These are phyloP conservation scores for Arthrobotrys pseudoclavata DNA, from an alignment of 2,329 filamentous ascomycete species.

Conservation along the genomic window DNA sequence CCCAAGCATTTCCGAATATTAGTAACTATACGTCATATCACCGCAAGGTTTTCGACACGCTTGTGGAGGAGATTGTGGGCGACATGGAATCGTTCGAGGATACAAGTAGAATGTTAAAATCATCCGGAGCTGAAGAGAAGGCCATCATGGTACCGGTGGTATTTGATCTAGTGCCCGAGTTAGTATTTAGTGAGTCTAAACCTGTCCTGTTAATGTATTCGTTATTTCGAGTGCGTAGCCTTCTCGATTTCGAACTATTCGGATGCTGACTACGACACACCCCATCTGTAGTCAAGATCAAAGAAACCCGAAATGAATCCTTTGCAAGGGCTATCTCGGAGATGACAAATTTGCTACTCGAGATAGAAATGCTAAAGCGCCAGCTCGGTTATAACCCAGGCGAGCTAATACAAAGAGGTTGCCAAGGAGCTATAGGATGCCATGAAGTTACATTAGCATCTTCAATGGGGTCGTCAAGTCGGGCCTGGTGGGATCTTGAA, in stretches of 20 bases:
- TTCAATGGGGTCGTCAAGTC: not conserved
- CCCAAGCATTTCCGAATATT: slow-evolving; percentile 22
- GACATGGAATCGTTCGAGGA: slow-evolving; percentile 23
- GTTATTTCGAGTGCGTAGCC: too few relatives aligned
- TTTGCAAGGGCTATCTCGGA: slow-evolving; percentile 10
- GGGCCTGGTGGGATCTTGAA: slow-evolving; percentile 28
- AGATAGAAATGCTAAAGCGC: slow-evolving; percentile 25
- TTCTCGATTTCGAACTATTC: too few relatives aligned
- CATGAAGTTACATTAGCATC: slow-evolving; percentile 24
- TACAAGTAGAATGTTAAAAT: slow-evolving; percentile 20
- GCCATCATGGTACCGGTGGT: slow-evolving; percentile 2
- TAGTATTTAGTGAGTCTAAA: slow-evolving; percentile 21
- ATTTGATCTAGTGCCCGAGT: slow-evolving; percentile 37
- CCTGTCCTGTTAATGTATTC: not conserved
- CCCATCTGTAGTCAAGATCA: slow-evolving; percentile 23
- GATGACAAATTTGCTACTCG: slow-evolving; percentile 4
- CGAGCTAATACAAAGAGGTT: not conserved
- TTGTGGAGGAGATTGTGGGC: slow-evolving; percentile 51
- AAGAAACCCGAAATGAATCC: not conserved
- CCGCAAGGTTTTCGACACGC: slow-evolving; percentile 17
- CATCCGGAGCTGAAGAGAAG: not conserved
- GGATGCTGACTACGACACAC: not conserved
- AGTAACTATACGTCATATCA: not conserved
- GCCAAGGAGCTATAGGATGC: slow-evolving; percentile 17
- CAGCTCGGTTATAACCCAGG: not conserved